phyloP scores from a whole-genome alignment of 345 rosid species.

The Hypericum perforatum region DNA sequence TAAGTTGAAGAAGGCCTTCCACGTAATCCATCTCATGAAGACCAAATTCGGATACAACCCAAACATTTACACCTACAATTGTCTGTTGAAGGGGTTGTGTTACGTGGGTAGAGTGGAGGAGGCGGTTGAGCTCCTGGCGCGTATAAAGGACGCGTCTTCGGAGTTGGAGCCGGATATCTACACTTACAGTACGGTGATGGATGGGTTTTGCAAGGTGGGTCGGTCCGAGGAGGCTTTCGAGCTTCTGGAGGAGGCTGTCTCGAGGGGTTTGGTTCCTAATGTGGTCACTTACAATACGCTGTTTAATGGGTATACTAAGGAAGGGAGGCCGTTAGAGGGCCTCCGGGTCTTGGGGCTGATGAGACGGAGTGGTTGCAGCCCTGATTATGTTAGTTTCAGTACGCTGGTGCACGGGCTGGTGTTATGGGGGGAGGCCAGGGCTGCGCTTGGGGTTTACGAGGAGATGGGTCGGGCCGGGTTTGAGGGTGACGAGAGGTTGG shows the following conservation, averaged over 20 bases:
- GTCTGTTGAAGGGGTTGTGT: slow-evolving; percentile 56
- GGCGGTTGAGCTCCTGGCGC: slow-evolving; percentile 34
- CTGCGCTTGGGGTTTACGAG: slow-evolving; percentile 27
- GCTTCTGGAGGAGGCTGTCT: slow-evolving; percentile 41
- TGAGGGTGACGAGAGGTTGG: slow-evolving; percentile 30
- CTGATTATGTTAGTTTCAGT: slow-evolving; percentile 41
- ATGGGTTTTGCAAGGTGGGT: slow-evolving; percentile 70
- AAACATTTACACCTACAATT: slow-evolving; percentile 42
- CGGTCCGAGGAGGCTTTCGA: slow-evolving; percentile 56
- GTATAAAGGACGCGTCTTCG: slow-evolving; percentile 21
- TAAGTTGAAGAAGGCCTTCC: slow-evolving; percentile 33
- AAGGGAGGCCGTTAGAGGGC: slow-evolving; percentile 47
- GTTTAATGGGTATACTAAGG: slow-evolving; percentile 44
- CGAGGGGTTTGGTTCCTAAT: slow-evolving; percentile 35
- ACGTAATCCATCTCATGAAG: slow-evolving; percentile 33
- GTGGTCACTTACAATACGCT: slow-evolving; percentile 48
- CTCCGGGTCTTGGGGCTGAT: slow-evolving; percentile 38
- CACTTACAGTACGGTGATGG: slow-evolving; percentile 49
- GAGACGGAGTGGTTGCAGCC: slow-evolving; percentile 38
- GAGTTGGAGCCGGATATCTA: slow-evolving; percentile 36
- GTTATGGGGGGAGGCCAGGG: slow-evolving; percentile 36
- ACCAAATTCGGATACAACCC: slow-evolving; percentile 24
- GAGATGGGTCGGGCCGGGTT: slow-evolving; percentile 40
- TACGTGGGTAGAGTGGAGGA: slow-evolving; percentile 65
- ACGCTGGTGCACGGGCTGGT: slow-evolving; percentile 44